Conservation (phyloP, 2,329 filamentous ascomycete species). For the Aspergillus quadricinctus region DNA sequence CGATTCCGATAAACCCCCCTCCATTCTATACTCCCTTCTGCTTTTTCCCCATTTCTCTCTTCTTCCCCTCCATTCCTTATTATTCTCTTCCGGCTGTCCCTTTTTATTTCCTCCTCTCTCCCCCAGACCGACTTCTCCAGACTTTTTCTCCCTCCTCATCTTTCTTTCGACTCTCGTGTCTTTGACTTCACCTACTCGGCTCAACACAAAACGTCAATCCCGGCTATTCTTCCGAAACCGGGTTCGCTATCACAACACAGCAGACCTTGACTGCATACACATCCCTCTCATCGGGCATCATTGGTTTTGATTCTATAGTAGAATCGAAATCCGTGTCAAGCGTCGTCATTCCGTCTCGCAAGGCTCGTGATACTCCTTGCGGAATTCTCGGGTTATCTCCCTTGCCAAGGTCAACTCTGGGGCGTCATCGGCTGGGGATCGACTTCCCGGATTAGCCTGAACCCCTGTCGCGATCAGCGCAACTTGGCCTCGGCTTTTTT, state of each 20-base stretch:
- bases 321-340: background rate
- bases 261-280: conserved; percentile 9
- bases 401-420: conserved; percentile 13
- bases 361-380: conserved; percentile 12
- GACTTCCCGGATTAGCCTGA: conserved; percentile 22
- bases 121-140: conserved; percentile 25
- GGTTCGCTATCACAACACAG: background rate
- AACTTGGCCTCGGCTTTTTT: conserved; percentile 17
- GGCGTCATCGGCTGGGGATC: conserved; percentile 25
- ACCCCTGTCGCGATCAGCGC: conserved; percentile 18
- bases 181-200: conserved; percentile 12
- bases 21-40: conserved; percentile 10
- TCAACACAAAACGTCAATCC: conserved; percentile 12
- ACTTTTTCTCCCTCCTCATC: conserved; percentile 19
- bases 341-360: conserved; percentile 1
- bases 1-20: conserved; percentile 24
- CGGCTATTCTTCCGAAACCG: conserved; percentile 10
- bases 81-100: conserved; percentile 17
- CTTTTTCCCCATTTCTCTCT: conserved; percentile 21
- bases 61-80: conserved; percentile 20
- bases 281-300: background rate
- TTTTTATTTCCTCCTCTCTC: conserved; percentile 24
- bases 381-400: conserved; percentile 8
- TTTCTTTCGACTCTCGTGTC: conserved; percentile 15
- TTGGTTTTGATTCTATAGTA: background rate